A percentile compares a stretch with the other conserved stretches of the same genome.
These are phyloP conservation scores for Chenopodium formosanum DNA, from an alignment of 148 eudicot species.

Conservation along the genomic window DNA sequence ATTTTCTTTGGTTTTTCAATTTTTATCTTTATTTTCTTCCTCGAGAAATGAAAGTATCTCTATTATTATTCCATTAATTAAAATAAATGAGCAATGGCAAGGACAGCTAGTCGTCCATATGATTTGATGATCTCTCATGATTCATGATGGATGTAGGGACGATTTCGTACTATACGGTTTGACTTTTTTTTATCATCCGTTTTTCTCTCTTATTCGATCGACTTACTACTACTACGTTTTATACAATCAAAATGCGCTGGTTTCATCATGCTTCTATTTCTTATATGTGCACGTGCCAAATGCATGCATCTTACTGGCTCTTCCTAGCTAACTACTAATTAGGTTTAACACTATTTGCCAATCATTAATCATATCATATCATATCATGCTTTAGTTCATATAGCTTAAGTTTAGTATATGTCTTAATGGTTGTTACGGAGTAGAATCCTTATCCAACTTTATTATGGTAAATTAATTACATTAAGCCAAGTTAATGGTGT, in stretches of 20 bases:
- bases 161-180: neutral
- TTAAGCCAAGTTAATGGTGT: too few species aligned
- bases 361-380: neutral
- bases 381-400: neutral
- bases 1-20: constrained; percentile 1
- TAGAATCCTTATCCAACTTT: neutral
- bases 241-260: constrained; percentile 19
- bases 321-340: neutral
- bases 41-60: neutral
- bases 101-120: constrained; percentile 2
- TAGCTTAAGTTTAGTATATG: neutral
- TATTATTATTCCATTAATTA: neutral
- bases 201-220: too few species aligned
- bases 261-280: neutral
- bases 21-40: neutral
- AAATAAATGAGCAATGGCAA: constrained; percentile 8
- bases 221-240: too few species aligned
- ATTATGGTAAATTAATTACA: too few species aligned
- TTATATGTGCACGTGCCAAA: constrained; percentile 21
- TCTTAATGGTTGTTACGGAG: neutral
- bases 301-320: constrained; percentile 25
- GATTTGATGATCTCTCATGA: neutral
- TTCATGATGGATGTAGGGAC: neutral
- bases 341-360: neutral
- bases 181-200: neutral